phyloP scores from a whole-genome alignment of 768 basidiomycete species.

The Tricholoma flavovirens region DNA sequence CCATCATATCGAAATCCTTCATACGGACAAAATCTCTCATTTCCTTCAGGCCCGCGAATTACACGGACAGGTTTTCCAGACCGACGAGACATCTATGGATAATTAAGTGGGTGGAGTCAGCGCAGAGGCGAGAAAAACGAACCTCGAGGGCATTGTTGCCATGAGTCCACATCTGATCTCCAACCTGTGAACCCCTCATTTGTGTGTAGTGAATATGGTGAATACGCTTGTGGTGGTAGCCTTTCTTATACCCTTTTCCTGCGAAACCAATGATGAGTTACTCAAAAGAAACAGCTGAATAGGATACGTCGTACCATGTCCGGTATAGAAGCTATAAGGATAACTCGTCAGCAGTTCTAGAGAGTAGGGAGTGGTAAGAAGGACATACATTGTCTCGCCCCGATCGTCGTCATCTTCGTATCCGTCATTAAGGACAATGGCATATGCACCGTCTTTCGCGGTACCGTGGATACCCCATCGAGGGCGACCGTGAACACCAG shows the following conservation, averaged over 20 bases:
- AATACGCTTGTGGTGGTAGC: too few species aligned
- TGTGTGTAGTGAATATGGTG: neutral
- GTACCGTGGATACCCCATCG: conserved; percentile 2
- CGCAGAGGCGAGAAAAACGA: neutral
- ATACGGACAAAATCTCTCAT: neutral
- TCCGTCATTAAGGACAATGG: neutral
- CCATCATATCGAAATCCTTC: conserved; percentile 9
- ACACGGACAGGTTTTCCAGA: conserved; percentile 1
- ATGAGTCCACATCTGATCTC: conserved; percentile 4
- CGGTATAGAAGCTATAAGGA: conserved; percentile 1
- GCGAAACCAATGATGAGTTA: neutral
- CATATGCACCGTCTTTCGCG: conserved; percentile 1
- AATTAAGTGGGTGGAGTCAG: neutral
- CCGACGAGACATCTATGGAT: neutral
- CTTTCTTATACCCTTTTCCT: neutral
- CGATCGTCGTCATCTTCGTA: conserved; percentile 4
- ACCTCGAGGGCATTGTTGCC: conserved; percentile 2
- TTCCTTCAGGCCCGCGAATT: conserved; percentile 5
- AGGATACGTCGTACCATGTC: neutral
- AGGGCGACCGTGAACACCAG: neutral
- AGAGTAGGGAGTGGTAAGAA: neutral
- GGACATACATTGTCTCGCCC: conserved; percentile 1
- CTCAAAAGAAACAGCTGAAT: neutral
- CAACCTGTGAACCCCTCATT: neutral
- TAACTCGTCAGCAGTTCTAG: neutral